Conservation (phyloP, 768 basidiomycete genomes). For the Mycena leptocephala region DNA sequence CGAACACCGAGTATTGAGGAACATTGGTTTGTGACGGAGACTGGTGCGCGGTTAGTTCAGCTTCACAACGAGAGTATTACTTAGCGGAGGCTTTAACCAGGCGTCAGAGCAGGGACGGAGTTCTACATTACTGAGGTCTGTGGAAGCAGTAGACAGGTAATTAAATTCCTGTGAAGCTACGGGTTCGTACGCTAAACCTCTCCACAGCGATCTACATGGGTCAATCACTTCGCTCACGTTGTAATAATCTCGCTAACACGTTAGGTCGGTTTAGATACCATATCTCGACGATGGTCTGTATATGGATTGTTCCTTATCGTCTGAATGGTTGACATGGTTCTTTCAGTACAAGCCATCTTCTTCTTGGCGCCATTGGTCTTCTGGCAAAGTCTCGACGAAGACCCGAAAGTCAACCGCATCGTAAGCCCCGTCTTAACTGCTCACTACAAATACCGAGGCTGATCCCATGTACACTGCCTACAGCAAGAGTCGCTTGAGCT, state of each 20-base stretch:
- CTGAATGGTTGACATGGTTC: slow-evolving; percentile 48
- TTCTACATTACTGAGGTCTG: slow-evolving; percentile 73
- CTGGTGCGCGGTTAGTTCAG: slow-evolving; percentile 47
- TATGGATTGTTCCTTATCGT: no score
- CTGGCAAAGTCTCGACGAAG: slow-evolving; percentile 70
- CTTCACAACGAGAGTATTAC: no score
- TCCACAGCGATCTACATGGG: no score
- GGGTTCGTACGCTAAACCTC: no score
- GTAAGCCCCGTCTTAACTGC: slow-evolving; percentile 40
- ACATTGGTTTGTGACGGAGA: slow-evolving; percentile 66
- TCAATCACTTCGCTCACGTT: no score
- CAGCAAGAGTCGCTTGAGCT: slow-evolving; percentile 72
- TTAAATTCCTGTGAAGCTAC: no score
- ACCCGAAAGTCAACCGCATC: slow-evolving; percentile 65
- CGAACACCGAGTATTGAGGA: slow-evolving; percentile 74
- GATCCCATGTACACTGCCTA: neutral
- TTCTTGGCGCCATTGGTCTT: slow-evolving; percentile 73
- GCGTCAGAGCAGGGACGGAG: slow-evolving; percentile 56
- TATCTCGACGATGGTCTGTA: slow-evolving; percentile 68
- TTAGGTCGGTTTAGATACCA: slow-evolving; percentile 58
- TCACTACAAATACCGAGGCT: neutral
- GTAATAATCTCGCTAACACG: neutral
- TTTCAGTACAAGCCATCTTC: no score
- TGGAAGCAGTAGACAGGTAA: slow-evolving; percentile 57
- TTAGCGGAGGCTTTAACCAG: slow-evolving; percentile 5